Conservation (phyloP, 768 basidiomycete genomes). For the Russula earlei region DNA sequence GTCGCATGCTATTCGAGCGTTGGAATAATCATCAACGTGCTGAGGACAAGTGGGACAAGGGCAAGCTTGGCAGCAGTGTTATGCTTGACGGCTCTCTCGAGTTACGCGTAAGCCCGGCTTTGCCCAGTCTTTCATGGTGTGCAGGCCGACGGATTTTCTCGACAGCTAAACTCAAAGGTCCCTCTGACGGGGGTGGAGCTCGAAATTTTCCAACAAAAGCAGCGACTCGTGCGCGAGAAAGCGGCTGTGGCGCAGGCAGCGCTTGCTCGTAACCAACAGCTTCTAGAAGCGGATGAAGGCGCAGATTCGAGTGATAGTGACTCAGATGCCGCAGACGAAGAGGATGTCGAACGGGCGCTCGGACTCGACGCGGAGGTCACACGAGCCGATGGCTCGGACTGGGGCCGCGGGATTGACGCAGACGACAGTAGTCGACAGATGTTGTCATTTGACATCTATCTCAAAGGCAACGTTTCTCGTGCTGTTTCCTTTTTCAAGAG, state of each 20-base stretch:
- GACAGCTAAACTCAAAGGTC: conserved; percentile 80
- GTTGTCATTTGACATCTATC: conserved; percentile 90
- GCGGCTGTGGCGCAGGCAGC: conserved; percentile 82
- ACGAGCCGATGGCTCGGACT: conserved; percentile 44
- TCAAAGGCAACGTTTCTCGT: conserved; percentile 91
- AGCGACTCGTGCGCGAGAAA: conserved; percentile 69
- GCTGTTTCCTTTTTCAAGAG: conserved; percentile 83
- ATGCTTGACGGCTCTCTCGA: conserved; percentile 67
- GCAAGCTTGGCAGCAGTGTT: conserved; percentile 77
- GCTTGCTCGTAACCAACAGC: conserved; percentile 69
- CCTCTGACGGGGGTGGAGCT: conserved; percentile 84
- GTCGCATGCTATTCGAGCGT: conserved; percentile 65
- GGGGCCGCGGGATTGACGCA: conserved; percentile 49
- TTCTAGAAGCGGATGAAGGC: conserved; percentile 91
- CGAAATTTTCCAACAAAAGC: conserved; percentile 66
- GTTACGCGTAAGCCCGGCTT: conserved; percentile 42
- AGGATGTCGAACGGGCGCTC: conserved; percentile 47
- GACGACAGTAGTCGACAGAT: conserved; percentile 69
- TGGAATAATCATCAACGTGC: conserved; percentile 82
- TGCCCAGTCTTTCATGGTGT: background rate
- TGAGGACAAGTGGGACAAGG: conserved; percentile 81
- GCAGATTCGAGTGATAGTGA: conserved; percentile 70
- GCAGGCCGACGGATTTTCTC: conserved; percentile 3
- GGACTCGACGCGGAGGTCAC: conserved; percentile 31
- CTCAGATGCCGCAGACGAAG: conserved; percentile 60